These are phyloP conservation scores for Lecanicillium sp. DNA, from an alignment of 2,329 filamentous ascomycete species.

Conservation along the genomic window DNA sequence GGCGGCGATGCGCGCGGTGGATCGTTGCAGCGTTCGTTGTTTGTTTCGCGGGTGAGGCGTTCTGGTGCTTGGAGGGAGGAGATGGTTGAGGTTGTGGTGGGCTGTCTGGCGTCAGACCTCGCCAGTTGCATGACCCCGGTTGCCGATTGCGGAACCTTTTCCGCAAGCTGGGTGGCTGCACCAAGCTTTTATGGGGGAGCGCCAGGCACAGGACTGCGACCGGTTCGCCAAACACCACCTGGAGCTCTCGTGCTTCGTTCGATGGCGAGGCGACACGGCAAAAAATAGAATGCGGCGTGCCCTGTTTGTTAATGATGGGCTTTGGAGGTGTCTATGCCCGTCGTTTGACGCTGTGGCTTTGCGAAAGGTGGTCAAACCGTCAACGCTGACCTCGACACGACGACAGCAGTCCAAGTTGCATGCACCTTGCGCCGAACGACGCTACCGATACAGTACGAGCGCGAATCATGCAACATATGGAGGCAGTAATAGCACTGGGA, in stretches of 20 bases:
- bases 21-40: background rate
- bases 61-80: slow-evolving; percentile 1
- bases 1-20: background rate
- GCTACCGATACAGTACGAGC: too few species aligned
- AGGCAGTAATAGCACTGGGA: too few species aligned
- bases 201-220: too few species aligned
- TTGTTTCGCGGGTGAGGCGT: slow-evolving; percentile 1
- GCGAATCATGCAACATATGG: background rate
- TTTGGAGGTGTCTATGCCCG: slow-evolving; percentile 59
- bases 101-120: slow-evolving; percentile 12
- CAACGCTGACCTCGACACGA: background rate
- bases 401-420: background rate
- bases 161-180: background rate
- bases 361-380: background rate
- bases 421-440: too few species aligned
- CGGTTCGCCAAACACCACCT: too few species aligned
- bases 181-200: too few species aligned
- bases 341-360: slow-evolving; percentile 33
- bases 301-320: slow-evolving; percentile 41
- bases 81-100: background rate
- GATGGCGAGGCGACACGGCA: background rate
- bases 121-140: slow-evolving; percentile 21
- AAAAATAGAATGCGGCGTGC: slow-evolving; percentile 21
- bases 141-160: slow-evolving; percentile 8
- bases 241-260: too few species aligned